Evolutionary conservation across 352 stramenopile genomes (phyloP), one percentile per base, ranked within the genome.

Genomic region (Globisporangium canariense): DNA sequence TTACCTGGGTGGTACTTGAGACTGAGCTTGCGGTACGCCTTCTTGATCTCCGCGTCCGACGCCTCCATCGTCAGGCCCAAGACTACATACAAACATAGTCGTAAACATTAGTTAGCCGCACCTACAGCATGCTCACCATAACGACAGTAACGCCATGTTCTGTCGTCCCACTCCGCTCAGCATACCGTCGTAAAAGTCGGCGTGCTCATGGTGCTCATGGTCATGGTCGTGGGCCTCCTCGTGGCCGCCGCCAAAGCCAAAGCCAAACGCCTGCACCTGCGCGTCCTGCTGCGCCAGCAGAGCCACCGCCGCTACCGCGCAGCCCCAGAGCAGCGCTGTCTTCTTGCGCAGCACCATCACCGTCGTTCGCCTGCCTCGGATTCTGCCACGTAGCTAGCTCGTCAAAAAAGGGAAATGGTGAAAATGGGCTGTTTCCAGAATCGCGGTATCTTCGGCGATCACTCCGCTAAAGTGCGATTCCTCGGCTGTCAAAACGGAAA

Each of bases 1-100:
- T 55, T 30, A 76, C 95, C 89, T 41, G 96, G 96, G 68, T 99
- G 96, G 68, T 98, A 98, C 67, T 98, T 96, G n/a, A 98, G 82
- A 57, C 86, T 97, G 16, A 99, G 75, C 69, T 97, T 97, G 58
- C 95, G 85, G 73, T 98, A 98, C 30, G 96, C 95, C 63, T 94
- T 96, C 75, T 98, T 98, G 70, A 98, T 98, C 71, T 98, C 78
- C 10, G 81, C 72, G n/a, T 97, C 85, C 0, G 77, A 74, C 1
- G 84, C 86, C 62, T 96, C 86, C 85, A 94, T 93, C 0, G 76
- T 89, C 20, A 96, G 64, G 2, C 84, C 86, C 30, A 96, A 62
- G 6, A 81, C 84, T 93, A 22, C 25, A 57, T 28, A 28, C 25
- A 28, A 2, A 28, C 20, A 70, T 61, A 66, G 18, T 50, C 30